A percentile compares a stretch with the other conserved stretches of the same genome.
phyloP scores from a whole-genome alignment of 768 basidiomycete genomes.

The Artomyces pyxidatus region DNA sequence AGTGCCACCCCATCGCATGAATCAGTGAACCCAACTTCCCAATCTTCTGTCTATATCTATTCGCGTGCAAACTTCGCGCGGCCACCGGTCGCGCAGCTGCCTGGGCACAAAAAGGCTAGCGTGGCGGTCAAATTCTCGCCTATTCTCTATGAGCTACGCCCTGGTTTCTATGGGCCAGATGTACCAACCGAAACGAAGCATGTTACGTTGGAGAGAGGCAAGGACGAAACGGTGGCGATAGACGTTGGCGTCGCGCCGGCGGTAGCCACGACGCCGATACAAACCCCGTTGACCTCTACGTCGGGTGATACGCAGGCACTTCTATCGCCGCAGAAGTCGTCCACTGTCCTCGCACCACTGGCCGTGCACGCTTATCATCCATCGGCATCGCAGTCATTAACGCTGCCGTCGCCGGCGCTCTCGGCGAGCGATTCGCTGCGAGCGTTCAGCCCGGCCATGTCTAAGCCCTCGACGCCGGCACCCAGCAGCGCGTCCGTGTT shows the following conservation, averaged over 20 bases:
- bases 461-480: conserved; percentile 50
- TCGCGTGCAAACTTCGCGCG: conserved; percentile 90
- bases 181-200: conserved; percentile 36
- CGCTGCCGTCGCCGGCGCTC: conserved; percentile 41
- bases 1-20: conserved; percentile 37
- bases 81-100: conserved; percentile 89
- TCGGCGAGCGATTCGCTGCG: conserved; percentile 40
- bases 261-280: conserved; percentile 8
- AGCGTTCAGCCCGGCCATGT: conserved; percentile 12
- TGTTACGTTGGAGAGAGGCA: conserved; percentile 60
- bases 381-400: conserved; percentile 3
- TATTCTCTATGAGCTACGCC: conserved; percentile 83
- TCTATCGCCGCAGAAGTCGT: conserved; percentile 14
- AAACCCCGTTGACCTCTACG: conserved; percentile 6
- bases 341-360: conserved; percentile 14
- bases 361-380: conserved; percentile 9
- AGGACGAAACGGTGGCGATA: conserved; percentile 52
- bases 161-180: conserved; percentile 35
- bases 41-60: conserved; percentile 85
- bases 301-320: conserved; percentile 12
- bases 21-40: conserved; percentile 28
- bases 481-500: conserved; percentile 60
- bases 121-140: conserved; percentile 94
- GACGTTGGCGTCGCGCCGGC: conserved; percentile 28
- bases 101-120: conserved; percentile 93